Evolutionary conservation across 495 filamentous ascomycete species (phyloP), one percentile per base, ranked within the genome.

Genomic region (Thermothielavioides terrestris): DNA sequence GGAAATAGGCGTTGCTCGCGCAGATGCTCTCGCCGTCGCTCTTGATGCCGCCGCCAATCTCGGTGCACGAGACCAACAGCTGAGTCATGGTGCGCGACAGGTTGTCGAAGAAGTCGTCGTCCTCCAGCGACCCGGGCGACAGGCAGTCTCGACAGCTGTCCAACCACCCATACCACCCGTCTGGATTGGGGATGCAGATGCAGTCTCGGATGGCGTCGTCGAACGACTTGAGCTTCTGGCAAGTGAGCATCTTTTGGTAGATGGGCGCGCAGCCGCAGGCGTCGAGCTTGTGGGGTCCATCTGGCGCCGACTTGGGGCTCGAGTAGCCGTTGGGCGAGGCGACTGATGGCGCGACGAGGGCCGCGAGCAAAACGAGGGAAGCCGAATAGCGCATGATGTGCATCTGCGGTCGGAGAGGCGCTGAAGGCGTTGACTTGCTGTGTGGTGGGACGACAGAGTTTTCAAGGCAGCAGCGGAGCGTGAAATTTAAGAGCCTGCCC

Each of bases 61-160:
- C 28, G 26, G 50, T 52, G 28, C 50, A 52, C 17, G 42, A 46
- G 25, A 46, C 42, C 9, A 52, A 40, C 8, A 52, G 42, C 42
- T 52, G 50, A 17, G 15, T 34, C 8, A 52, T 40, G 34, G 28
- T 28, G 21, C 42, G 35, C 35, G 50, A 28, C 7, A 52, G 34
- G 37, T 52, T 52, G 50, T 52, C 50, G 36, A 52, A 52, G 42
- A 52, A 52, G 34, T 46, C 42, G 28, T 46, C 12, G 42, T 46
- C 27, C 0, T 50, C 27, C 20, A 10, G n/a, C 22, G 28, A 39
- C 15, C 41, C 50, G 6, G 50, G 35, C 42, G 42, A 37, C 21
- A 52, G 36, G 35, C 50, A 52, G 11, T 15, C 36, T 7, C 42
- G 31, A 36, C 50, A 52, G 23, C 27, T 21, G 42, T 52, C 27